Evolutionary conservation across 352 stramenopile species (phyloP), one percentile per base, ranked within the genome.

Genomic region (Pythium oligandrum): DNA sequence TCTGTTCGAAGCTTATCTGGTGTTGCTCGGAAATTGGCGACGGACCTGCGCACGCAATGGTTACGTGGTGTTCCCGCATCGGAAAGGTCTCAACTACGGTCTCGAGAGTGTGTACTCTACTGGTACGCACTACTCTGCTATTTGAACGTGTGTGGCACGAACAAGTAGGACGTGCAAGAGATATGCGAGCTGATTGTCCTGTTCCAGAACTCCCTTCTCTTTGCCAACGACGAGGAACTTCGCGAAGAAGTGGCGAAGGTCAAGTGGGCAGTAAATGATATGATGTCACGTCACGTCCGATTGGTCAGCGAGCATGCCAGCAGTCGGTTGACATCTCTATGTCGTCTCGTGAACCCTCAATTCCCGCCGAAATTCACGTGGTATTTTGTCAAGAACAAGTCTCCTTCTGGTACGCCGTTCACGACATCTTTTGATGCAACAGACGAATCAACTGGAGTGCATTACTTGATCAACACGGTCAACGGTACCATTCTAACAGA

Each of bases 381-480:
- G 73, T 59, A 46, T 0, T 48, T 81, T 61, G 17, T 83, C 68
- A 35, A 49, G 70, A 37, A n/a, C n/a, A n/a, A n/a, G n/a, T n/a
- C n/a, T n/a, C n/a, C n/a, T n/a, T n/a, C n/a, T n/a, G n/a, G n/a
- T n/a, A n/a, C n/a, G n/a, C n/a, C n/a, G 33, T 36, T 10, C 9
- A 35, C 38, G 49, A 30, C 6, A 35, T 9, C 9, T 9, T 44
- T 17, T 11, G 37, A 42, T 33, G 62, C 62, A 7, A 42, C 56
- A 7, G 61, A 77, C 8, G 6, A 45, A 3, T 1, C 17, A 0
- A 63, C 26, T 8, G 38, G 45, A 49, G 64, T 53, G 1, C 59
- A 69, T 7, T 84, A 81, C 34, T 56, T 68, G 1, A 50, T 86
- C 8, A 86, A 86, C 37, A n/a, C 84, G 31, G 75, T 84, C 12